Evolutionary conservation across 2,329 filamentous ascomycete genomes (phyloP), one percentile per base, ranked within the genome.

Genomic region (Pseudopithomyces maydicus): DNA sequence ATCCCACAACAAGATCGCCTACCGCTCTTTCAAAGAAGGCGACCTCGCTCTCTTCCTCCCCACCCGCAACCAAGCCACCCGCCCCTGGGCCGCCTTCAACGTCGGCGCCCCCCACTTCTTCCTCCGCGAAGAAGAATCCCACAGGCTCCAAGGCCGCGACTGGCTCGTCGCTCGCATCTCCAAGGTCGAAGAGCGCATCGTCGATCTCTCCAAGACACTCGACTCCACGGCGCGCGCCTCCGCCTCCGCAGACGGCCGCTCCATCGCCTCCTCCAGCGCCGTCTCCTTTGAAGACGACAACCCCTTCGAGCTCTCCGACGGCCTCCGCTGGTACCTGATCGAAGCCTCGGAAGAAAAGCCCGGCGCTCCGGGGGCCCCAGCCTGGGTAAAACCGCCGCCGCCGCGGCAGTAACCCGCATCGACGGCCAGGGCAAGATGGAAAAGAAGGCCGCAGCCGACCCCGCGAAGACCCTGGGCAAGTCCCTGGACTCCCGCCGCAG

Each of bases 41-140:
- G 95, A 99, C 71, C 83, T 99, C 14, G 95, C 94, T 12, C 79
- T 99, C 2, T 99, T 99, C 79, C 79, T 99, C 39, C 95, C 95
- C 0, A 99, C 95, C 0, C 85, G 94, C 35, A 98, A 97, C 72
- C 93, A 98, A 77, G 91, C 90, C 36, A 95, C 92, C 4, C 90
- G 94, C 15, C 94, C 95, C 0, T 99, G 95, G 95, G 95, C 95
- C 5, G 95, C 95, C 0, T 99, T 99, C 83, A 99, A 99, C 69
- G 91, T 99, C 32, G 94, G 93, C 1, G 96, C 94, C 58, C 95
- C 95, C 8, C 95, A 99, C 74, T 98, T 95, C 79, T 99, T 99
- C 79, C 83, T 99, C 2, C 90, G 92, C 35, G 95, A 99, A 75
- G 90, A 96, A 73, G 94, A 98, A 67, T 84, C 84, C 1, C 96